Percentiles rank a stretch among this genome's conserved stretches.
Conservation (phyloP, 768 basidiomycete species). For the Termitomyces sp. region DNA sequence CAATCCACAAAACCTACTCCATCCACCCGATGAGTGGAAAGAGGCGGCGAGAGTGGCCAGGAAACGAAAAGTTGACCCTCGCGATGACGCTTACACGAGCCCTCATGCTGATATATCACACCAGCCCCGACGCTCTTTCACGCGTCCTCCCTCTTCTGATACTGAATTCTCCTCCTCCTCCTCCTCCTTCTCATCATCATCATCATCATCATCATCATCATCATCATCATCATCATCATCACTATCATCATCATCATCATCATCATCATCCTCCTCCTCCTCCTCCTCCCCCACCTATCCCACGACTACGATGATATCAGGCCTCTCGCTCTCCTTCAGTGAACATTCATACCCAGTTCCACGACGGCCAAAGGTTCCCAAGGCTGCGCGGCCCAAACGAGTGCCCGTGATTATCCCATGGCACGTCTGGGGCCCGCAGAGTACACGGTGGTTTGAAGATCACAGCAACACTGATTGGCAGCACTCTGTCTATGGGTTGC, state of each 20-base stretch:
- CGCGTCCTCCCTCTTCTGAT: too few species aligned
- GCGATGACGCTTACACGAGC: too few species aligned
- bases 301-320: neutral
- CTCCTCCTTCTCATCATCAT: neutral
- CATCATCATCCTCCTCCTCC: neutral
- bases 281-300: neutral
- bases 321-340: neutral
- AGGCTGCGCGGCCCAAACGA: neutral
- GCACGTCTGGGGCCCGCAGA: conserved; percentile 46
- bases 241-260: too few species aligned
- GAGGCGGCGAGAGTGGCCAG: conserved; percentile 1
- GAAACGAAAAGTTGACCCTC: neutral
- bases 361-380: neutral
- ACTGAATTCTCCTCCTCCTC: neutral
- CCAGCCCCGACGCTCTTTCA: neutral
- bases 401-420: conserved; percentile 23
- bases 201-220: too few species aligned
- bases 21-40: conserved; percentile 15
- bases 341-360: neutral
- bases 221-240: too few species aligned
- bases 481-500: conserved; percentile 46
- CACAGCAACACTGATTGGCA: conserved; percentile 49
- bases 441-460: conserved; percentile 52
- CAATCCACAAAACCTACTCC: conserved; percentile 36
- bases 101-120: neutral